Evolutionary conservation across 1,284 basidiomycete genomes (phyloP), one percentile per base, ranked within the genome.

Genomic region (Cutaneotrichosporon dermatis): DNA sequence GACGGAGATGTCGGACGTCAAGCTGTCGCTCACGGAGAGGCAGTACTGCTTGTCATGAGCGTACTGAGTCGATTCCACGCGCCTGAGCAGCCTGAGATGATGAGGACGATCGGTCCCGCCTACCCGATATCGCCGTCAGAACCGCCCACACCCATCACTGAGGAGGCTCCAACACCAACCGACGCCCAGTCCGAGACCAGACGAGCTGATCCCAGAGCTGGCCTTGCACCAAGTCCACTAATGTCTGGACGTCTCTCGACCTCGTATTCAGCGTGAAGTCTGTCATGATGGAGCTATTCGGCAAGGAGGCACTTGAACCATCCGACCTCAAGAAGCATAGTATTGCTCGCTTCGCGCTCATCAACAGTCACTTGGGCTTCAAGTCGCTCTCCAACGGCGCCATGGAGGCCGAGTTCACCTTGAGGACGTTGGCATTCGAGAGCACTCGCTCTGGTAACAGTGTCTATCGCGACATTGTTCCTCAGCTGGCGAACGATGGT

Each of bases 401-500:
- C 8, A 83, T 86, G 65, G 92, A 97, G 75, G 87, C 89, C 2
- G 93, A 98, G 76, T 80, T 97, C 52, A 82, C 92, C 40, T 80
- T 99, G 37, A 88, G 88, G 71, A 92, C 94, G 0, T 88, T 99
- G 70, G 93, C 92, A 0, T 89, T 97, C 80, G 87, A 84, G 71
- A 96, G 95, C 73, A 98, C 88, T 4, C 83, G 89, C 51, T 84
- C 88, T 0, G 90, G 90, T 6, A 83, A 82, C 58, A 89, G 91
- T 15, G 89, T 86, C 70, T 98, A 95, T 81, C 84, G 95, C 51
- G 95, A 99, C 74, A 94, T 99, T 60, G 90, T 99, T 61, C 96
- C 96, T 1, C 88, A 92, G 10, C 88, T 91, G 36, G 83, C 87
- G 62, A 91, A 97, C 71, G 86, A 89, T 64, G 85, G 92, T 36